A percentile compares a stretch with the other conserved stretches of the same genome.
These are phyloP conservation scores for Penicillium daleae DNA, from an alignment of 495 filamentous ascomycete species.

Conservation along the genomic window DNA sequence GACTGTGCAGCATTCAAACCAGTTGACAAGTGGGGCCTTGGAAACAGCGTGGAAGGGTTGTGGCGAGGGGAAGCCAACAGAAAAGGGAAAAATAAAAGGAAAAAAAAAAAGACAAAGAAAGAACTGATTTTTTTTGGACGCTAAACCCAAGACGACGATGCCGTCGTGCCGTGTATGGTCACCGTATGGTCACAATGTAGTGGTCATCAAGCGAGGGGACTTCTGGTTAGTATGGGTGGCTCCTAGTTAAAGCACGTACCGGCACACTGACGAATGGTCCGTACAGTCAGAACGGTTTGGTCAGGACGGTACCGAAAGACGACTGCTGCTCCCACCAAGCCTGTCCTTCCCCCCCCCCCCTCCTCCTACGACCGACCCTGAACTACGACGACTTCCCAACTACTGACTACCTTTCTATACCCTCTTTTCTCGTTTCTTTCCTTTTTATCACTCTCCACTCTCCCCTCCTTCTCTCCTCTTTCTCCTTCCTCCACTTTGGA, in stretches of 20 bases:
- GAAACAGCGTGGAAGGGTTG: slow-evolving; percentile 20
- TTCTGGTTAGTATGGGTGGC: background rate
- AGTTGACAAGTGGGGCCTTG: slow-evolving; percentile 17
- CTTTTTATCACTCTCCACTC: slow-evolving; percentile 26
- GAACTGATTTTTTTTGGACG: background rate
- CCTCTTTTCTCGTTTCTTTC: slow-evolving; percentile 25
- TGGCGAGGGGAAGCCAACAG: slow-evolving; percentile 12
- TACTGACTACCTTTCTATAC: slow-evolving; percentile 23
- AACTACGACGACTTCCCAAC: slow-evolving; percentile 15
- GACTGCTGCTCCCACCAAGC: slow-evolving; percentile 3
- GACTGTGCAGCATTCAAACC: slow-evolving; percentile 1
- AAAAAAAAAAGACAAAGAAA: slow-evolving; percentile 8
- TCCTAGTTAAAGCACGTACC: background rate
- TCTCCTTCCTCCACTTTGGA: slow-evolving; percentile 24
- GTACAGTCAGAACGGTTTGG: slow-evolving; percentile 4
- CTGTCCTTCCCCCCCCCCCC: background rate
- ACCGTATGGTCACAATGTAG: slow-evolving; percentile 11
- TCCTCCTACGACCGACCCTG: slow-evolving; percentile 15
- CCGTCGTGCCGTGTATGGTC: slow-evolving; percentile 33
- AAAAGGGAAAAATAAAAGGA: too few relatives aligned
- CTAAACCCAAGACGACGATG: slow-evolving; percentile 33
- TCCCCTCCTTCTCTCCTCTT: slow-evolving; percentile 10
- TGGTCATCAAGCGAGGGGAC: background rate
- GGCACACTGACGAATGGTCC: background rate
- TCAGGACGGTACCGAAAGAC: slow-evolving; percentile 1